A percentile compares a stretch with the other conserved stretches of the same genome.
These are phyloP conservation scores for Microbotryum silenes-acaulis DNA, from an alignment of 1,284 basidiomycete species.

Conservation along the genomic window DNA sequence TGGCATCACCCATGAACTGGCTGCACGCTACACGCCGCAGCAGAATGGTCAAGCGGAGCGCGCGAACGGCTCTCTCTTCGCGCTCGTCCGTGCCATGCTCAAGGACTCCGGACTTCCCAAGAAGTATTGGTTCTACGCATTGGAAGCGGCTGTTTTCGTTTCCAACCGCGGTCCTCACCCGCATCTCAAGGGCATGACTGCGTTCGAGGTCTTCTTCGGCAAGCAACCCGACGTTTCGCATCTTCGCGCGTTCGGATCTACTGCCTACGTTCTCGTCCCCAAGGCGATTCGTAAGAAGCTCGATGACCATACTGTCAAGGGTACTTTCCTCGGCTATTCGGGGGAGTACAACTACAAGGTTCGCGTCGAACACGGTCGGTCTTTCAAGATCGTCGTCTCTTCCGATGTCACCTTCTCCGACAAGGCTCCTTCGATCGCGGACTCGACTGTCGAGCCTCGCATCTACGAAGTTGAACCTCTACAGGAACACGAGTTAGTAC, in stretches of 20 bases:
- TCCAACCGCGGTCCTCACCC: not conserved
- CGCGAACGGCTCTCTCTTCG: not conserved
- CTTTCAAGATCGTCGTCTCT: no score
- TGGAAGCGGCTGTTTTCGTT: not conserved
- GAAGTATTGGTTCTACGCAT: not conserved
- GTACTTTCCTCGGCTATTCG: not conserved
- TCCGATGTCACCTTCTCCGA: no score
- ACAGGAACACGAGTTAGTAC: no score
- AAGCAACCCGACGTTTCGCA: not conserved
- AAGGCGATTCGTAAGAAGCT: slow-evolving; percentile 1
- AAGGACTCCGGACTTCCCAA: not conserved
- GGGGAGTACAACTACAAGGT: no score
- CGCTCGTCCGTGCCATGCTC: not conserved
- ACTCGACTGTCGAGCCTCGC: no score
- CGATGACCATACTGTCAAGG: not conserved
- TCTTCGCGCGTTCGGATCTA: not conserved
- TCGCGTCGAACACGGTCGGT: no score
- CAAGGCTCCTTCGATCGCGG: no score
- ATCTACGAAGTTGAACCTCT: no score
- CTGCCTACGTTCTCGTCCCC: not conserved
- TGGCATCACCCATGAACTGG: slow-evolving; percentile 10
- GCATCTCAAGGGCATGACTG: not conserved
- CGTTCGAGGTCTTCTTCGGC: not conserved
- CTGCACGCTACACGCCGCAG: slow-evolving; percentile 13
- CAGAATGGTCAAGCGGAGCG: slow-evolving; percentile 9